Evolutionary conservation across 2,329 filamentous ascomycete genomes (phyloP), one percentile per base, ranked within the genome.

Genomic region (Chrysosporium queenslandicum): DNA sequence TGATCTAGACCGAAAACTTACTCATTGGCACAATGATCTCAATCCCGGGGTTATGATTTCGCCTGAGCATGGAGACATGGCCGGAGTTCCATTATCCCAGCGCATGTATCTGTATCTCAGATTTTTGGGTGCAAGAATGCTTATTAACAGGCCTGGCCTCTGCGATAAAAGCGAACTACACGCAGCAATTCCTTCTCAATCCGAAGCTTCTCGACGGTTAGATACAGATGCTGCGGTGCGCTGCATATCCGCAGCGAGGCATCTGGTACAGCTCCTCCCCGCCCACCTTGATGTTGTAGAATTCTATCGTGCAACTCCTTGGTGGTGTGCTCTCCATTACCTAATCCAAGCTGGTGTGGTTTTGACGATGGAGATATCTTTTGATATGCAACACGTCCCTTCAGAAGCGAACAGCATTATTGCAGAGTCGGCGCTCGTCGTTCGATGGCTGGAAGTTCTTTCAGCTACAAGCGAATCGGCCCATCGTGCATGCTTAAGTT

Each of bases 291-390:
- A 64, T 50, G 53, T 65, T 9, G 53, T 56, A 14, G 48, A 53
- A 5, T 50, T 63, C 2, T 68, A 69, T 50, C 53, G 63, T 32
- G 59, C 63, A 20, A 63, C 63, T 1, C 68, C 69, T 3, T 71
- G 69, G 69, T 71, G 68, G 67, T 65, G 62, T 14, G 57, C 67
- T n/a, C 57, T 71, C 14, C 68, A 71, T 50, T 61, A 65, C 43
- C 58, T 72, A 11, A 67, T 69, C 60, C 69, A 71, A 58, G 64
- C 68, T 4, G 58, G 65, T 3, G 59, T 63, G 1, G 55, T 71
- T 23, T 58, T 71, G 11, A 59, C 71, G 53, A 60, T 68, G 4
- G 69, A 70, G 52, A 49, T 71, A 4, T 63, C 63, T 8, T 63
- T 64, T 46, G 57, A 62, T 14, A 45, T 56, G 3, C 48, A 48